A percentile compares a stretch with the other conserved stretches of the same genome.
phyloP scores from a whole-genome alignment of 768 basidiomycete genomes.

The Trametes maxima region DNA sequence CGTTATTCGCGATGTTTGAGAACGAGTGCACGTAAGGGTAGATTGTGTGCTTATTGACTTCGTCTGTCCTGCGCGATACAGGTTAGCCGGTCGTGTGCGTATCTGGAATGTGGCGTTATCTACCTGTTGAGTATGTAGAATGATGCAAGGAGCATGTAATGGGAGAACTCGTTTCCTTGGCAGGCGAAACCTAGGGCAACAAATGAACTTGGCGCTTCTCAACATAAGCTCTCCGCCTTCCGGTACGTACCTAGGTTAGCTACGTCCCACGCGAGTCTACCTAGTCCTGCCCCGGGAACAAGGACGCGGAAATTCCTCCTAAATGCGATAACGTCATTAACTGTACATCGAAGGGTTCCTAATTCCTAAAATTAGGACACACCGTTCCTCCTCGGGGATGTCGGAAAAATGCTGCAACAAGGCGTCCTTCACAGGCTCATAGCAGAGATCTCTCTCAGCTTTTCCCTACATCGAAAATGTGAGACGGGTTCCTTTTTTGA shows the following conservation, averaged over 20 bases:
- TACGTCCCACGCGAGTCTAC: slow-evolving; percentile 86
- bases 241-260: slow-evolving; percentile 66
- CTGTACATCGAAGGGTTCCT: not conserved
- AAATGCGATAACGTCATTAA: not conserved
- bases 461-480: slow-evolving; percentile 53
- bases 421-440: slow-evolving; percentile 79
- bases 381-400: slow-evolving; percentile 59
- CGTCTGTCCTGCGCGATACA: slow-evolving; percentile 52
- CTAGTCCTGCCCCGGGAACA: slow-evolving; percentile 89
- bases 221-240: not conserved
- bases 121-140: slow-evolving; percentile 88
- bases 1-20: slow-evolving; percentile 69
- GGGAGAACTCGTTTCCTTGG: slow-evolving; percentile 95
- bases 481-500: not conserved
- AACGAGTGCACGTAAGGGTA: slow-evolving; percentile 93
- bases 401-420: slow-evolving; percentile 65
- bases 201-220: not conserved
- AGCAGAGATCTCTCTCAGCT: slow-evolving; percentile 76
- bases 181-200: slow-evolving; percentile 71
- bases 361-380: not conserved
- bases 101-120: slow-evolving; percentile 18
- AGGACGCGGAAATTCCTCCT: slow-evolving; percentile 70
- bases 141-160: slow-evolving; percentile 92
- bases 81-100: not conserved
- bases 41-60: slow-evolving; percentile 69